Conservation (phyloP, 225 moss, liverwort and hornwort genomes). For the Sphagnum tenellum region DNA sequence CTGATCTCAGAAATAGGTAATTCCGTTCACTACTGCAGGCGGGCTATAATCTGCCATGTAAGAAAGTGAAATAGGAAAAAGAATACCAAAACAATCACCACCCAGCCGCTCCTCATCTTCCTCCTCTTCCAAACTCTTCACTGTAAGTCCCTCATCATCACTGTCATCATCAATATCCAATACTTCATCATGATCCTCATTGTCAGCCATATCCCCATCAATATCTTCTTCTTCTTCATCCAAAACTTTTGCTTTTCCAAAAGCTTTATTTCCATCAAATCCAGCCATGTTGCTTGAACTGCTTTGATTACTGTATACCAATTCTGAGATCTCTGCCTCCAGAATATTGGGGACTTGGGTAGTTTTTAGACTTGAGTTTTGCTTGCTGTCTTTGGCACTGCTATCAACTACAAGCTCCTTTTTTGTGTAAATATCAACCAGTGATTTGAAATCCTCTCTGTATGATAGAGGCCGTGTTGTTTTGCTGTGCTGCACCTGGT, state of each 20-base stretch:
- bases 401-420: background rate
- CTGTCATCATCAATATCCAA: constrained; percentile 18
- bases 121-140: constrained; percentile 40
- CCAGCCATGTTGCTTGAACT: constrained; percentile 22
- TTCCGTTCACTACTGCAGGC: too few species aligned
- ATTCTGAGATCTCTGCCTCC: constrained; percentile 7
- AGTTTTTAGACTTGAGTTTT: background rate
- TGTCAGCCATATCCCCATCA: constrained; percentile 4
- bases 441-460: constrained; percentile 41
- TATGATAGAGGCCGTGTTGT: constrained; percentile 46
- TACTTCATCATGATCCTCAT: constrained; percentile 21
- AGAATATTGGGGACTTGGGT: background rate
- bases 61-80: background rate
- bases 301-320: constrained; percentile 16
- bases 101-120: constrained; percentile 62
- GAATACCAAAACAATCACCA: constrained; percentile 68
- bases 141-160: constrained; percentile 26
- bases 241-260: constrained; percentile 21
- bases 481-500: constrained; percentile 62
- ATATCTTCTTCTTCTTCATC: constrained; percentile 9
- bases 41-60: too few species aligned
- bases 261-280: constrained; percentile 13
- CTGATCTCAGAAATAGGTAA: too few species aligned
- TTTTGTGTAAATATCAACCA: constrained; percentile 35
- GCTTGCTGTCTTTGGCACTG: background rate